phyloP scores from a whole-genome alignment of 2,329 filamentous ascomycete genomes.

The Diaporthe sp. region DNA sequence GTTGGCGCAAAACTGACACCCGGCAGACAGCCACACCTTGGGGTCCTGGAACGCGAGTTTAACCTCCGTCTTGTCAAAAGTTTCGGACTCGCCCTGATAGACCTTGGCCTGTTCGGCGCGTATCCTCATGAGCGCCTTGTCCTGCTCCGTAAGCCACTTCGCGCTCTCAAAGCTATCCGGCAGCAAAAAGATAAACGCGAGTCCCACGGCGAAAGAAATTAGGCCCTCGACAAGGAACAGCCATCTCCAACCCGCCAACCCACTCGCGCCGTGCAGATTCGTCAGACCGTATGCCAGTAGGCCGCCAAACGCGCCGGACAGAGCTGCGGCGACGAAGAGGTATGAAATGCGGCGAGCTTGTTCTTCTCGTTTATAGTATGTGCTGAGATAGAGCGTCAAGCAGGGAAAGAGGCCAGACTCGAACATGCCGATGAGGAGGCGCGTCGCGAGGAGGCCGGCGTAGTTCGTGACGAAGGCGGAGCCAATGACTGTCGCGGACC shows the following conservation, averaged over 20 bases:
- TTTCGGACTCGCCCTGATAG: slow-evolving; percentile 62
- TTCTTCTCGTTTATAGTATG: slow-evolving; percentile 45
- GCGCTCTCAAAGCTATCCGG: slow-evolving; percentile 73
- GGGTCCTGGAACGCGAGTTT: slow-evolving; percentile 61
- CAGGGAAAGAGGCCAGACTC: slow-evolving; percentile 47
- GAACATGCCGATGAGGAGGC: slow-evolving; percentile 43
- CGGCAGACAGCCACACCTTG: slow-evolving; percentile 61
- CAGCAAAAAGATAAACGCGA: slow-evolving; percentile 67
- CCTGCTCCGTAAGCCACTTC: slow-evolving; percentile 69
- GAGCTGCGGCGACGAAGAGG: slow-evolving; percentile 51
- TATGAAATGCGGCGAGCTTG: slow-evolving; percentile 42
- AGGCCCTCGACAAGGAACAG: slow-evolving; percentile 54
- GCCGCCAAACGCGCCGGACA: slow-evolving; percentile 53
- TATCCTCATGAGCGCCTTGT: slow-evolving; percentile 65
- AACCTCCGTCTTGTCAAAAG: slow-evolving; percentile 66
- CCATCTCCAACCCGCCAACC: slow-evolving; percentile 54
- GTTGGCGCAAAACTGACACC: slow-evolving; percentile 63
- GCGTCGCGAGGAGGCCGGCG: slow-evolving; percentile 72
- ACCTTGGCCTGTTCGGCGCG: slow-evolving; percentile 56
- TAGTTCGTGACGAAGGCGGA: slow-evolving; percentile 75
- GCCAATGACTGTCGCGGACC: slow-evolving; percentile 65
- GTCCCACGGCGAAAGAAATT: slow-evolving; percentile 50
- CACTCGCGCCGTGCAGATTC: slow-evolving; percentile 50
- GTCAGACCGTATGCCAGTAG: slow-evolving; percentile 54
- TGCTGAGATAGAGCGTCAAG: slow-evolving; percentile 44